phyloP scores from a whole-genome alignment of 163 green algal species.

The Scenedesmus sp. region DNA sequence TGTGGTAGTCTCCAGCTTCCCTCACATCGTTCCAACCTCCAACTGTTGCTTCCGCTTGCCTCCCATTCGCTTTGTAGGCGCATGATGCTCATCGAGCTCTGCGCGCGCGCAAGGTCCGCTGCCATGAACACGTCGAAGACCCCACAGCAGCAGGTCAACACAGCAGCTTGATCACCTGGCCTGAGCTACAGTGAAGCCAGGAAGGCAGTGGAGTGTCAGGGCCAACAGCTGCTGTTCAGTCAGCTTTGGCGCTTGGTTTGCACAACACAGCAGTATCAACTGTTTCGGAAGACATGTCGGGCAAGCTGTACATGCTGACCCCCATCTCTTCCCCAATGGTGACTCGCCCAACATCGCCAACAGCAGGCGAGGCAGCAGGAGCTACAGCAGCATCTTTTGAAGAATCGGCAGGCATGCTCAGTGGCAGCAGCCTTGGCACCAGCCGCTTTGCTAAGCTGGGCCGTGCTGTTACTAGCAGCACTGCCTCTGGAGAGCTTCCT shows the following conservation, averaged over 20 bases:
- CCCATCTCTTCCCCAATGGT: slow-evolving; percentile 27
- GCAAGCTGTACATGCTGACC: slow-evolving; percentile 21
- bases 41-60: background rate
- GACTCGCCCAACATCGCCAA: slow-evolving; percentile 15
- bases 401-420: background rate
- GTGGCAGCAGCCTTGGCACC: background rate
- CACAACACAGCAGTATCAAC: background rate
- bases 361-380: background rate
- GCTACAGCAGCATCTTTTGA: background rate
- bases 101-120: background rate
- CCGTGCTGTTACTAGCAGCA: background rate
- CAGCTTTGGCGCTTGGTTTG: background rate
- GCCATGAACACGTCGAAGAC: background rate
- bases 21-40: background rate
- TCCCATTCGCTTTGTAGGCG: background rate
- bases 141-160: background rate
- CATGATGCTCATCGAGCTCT: background rate
- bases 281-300: slow-evolving; percentile 7
- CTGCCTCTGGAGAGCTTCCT: background rate
- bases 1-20: background rate
- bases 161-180: background rate
- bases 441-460: background rate
- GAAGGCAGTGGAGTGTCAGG: background rate
- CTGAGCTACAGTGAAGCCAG: background rate
- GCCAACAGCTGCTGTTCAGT: background rate